Percentiles rank a stretch among this genome's conserved stretches.
These are phyloP conservation scores for Phytophthora boehmeriae DNA, from an alignment of 352 stramenopile species.

Conservation along the genomic window DNA sequence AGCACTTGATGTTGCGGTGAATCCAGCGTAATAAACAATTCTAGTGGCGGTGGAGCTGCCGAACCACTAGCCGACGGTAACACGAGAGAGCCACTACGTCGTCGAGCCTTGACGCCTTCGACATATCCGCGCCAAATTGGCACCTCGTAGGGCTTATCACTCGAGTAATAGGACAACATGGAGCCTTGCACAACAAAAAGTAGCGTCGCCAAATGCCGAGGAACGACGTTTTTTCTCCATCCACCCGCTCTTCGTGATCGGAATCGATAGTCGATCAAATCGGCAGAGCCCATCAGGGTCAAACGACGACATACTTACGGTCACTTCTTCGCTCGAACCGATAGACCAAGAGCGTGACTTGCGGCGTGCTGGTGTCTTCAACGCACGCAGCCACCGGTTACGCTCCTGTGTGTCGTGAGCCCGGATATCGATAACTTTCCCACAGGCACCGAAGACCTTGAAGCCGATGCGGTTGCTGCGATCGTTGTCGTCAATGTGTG, in stretches of 20 bases:
- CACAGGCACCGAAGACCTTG: conserved; percentile 72
- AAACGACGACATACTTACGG: conserved; percentile 61
- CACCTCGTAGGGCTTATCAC: conserved; percentile 78
- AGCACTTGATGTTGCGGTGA: conserved; percentile 34
- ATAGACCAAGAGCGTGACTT: conserved; percentile 72
- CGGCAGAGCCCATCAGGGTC: conserved; percentile 56
- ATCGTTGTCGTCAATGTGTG: conserved; percentile 70
- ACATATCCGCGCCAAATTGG: conserved; percentile 69
- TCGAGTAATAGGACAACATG: conserved; percentile 79
- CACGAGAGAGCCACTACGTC: conserved; percentile 18
- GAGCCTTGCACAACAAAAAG: conserved; percentile 79
- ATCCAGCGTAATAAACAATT: conserved; percentile 42
- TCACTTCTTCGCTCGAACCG: conserved; percentile 54
- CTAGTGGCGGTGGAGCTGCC: conserved; percentile 25
- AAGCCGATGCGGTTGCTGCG: conserved; percentile 59
- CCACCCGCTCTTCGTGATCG: conserved; percentile 67
- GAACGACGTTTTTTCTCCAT: conserved; percentile 68
- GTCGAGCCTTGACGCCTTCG: conserved; percentile 41
- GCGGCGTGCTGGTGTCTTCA: conserved; percentile 64
- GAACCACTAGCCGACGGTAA: conserved; percentile 14
- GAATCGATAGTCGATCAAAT: conserved; percentile 67
- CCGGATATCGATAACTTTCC: conserved; percentile 73
- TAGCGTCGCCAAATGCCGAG: conserved; percentile 67
- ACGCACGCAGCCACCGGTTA: conserved; percentile 67
- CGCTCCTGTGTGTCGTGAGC: conserved; percentile 63